Conservation (phyloP, 208 protist species). For the Phytomonas sp. region DNA sequence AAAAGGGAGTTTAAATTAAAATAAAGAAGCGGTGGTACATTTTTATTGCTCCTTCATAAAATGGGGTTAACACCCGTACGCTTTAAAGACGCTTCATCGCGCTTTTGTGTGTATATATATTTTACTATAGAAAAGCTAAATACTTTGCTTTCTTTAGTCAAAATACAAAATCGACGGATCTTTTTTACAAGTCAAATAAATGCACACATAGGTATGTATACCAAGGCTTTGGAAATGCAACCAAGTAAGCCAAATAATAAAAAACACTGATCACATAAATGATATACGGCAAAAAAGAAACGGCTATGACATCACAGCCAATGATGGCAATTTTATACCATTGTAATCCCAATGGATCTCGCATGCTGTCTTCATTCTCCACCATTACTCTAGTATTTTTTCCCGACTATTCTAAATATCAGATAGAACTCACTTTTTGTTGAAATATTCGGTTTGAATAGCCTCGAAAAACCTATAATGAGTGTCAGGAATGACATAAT, state of each 20-base stretch:
- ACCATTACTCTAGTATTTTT: background rate
- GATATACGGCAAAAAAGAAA: background rate
- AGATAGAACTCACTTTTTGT: background rate
- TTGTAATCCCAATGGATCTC: background rate
- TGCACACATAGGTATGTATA: background rate
- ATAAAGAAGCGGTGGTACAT: background rate
- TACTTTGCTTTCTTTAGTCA: background rate
- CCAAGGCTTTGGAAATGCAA: constrained; percentile 2
- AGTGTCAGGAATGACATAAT: background rate
- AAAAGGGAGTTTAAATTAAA: background rate
- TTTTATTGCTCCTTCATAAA: background rate
- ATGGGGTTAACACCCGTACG: background rate
- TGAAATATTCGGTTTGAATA: background rate
- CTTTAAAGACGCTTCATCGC: background rate
- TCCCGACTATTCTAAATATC: background rate
- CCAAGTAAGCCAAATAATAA: constrained; percentile 12
- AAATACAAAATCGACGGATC: background rate
- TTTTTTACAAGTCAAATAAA: constrained; percentile 3
- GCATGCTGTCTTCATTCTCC: background rate
- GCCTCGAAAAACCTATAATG: background rate
- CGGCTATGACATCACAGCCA: background rate
- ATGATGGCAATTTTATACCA: background rate
- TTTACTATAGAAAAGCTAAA: background rate
- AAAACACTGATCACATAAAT: background rate
- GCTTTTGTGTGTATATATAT: background rate